Percentiles rank a stretch among this genome's conserved stretches.
These are phyloP conservation scores for Viola pubescens DNA, from an alignment of 441 rosid species.

Conservation along the genomic window DNA sequence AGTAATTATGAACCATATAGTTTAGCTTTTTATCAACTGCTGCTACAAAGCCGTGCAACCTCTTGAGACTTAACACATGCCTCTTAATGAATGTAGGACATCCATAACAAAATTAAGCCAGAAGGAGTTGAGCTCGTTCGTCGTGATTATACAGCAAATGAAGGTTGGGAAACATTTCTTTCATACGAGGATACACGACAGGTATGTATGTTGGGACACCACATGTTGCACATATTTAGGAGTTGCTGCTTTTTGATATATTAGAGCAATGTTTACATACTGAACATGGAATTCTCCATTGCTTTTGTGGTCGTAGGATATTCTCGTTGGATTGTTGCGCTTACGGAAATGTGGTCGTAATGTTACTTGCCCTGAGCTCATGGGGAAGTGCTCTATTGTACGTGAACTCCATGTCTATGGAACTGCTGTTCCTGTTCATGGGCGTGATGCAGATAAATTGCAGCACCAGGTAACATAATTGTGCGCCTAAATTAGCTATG, in stretches of 20 bases:
- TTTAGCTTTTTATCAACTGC: slow-evolving; percentile 1
- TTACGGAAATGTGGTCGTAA: slow-evolving; percentile 86
- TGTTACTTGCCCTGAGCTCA: slow-evolving; percentile 84
- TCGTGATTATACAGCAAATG: slow-evolving; percentile 95
- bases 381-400: slow-evolving; percentile 81
- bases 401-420: slow-evolving; percentile 99
- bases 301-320: slow-evolving; percentile 52
- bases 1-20: slow-evolving; percentile 1
- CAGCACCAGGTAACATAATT: slow-evolving; percentile 77
- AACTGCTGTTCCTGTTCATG: slow-evolving; percentile 98
- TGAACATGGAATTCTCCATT: neutral
- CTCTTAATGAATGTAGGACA: slow-evolving; percentile 49
- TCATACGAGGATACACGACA: slow-evolving; percentile 92
- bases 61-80: slow-evolving; percentile 9
- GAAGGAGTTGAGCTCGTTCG: slow-evolving; percentile 99
- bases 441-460: slow-evolving; percentile 85
- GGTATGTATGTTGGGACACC: slow-evolving; percentile 39
- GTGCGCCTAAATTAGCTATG: neutral
- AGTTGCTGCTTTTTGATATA: neutral
- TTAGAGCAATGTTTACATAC: slow-evolving; percentile 1
- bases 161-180: slow-evolving; percentile 98
- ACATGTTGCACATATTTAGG: neutral
- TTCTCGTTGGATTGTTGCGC: slow-evolving; percentile 91
- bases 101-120: slow-evolving; percentile 88
- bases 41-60: neutral